A percentile compares a stretch with the other conserved stretches of the same genome.
Conservation (phyloP, 192 early-diverging fungal species). For the Geranomyces variabilis region DNA sequence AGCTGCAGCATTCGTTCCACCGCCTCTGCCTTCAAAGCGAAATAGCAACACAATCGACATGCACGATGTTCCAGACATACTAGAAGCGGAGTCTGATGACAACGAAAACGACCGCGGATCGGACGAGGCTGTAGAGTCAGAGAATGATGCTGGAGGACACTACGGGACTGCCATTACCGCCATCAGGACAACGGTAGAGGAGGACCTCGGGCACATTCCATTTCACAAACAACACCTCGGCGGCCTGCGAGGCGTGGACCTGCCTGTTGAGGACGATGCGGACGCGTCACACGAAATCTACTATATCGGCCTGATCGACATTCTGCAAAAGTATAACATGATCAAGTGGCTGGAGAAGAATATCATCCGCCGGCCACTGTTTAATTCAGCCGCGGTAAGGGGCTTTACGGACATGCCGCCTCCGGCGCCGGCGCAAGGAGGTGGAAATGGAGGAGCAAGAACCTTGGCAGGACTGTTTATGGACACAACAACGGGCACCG, state of each 20-base stretch:
- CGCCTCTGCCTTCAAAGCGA: too few species aligned
- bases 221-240: conserved; percentile 32
- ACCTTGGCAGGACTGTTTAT: too few species aligned
- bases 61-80: too few species aligned
- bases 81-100: too few species aligned
- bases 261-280: conserved; percentile 10
- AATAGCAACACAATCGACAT: too few species aligned
- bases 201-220: conserved; percentile 6
- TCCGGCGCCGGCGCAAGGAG: conserved; percentile 6
- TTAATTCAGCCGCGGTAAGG: neutral
- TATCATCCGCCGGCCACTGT: conserved; percentile 35
- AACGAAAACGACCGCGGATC: too few species aligned
- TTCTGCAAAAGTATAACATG: conserved; percentile 49
- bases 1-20: too few species aligned
- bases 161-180: neutral
- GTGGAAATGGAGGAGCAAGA: neutral
- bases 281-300: conserved; percentile 40
- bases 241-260: conserved; percentile 22
- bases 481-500: too few species aligned
- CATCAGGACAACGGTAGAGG: neutral
- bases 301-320: conserved; percentile 47
- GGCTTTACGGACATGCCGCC: conserved; percentile 13
- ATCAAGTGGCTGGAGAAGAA: conserved; percentile 46
- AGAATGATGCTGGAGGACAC: neutral
- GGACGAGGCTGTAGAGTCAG: neutral